A percentile compares a stretch with the other conserved stretches of the same genome.
These are phyloP conservation scores for Astraeus odoratus DNA, from an alignment of 768 basidiomycete genomes.

Conservation along the genomic window DNA sequence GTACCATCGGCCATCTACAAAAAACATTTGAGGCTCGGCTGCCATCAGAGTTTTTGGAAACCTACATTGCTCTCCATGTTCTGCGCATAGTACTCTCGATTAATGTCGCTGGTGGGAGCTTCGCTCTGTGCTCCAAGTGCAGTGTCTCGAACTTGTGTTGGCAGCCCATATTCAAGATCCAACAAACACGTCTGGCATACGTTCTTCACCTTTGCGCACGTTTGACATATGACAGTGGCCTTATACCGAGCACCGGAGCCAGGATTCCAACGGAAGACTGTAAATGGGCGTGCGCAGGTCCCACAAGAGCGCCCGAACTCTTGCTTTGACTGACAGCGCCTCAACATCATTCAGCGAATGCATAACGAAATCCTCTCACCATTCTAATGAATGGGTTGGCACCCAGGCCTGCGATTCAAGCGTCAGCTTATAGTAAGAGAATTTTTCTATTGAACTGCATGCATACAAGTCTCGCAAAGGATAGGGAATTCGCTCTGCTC, in stretches of 20 bases:
- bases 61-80: slow-evolving; percentile 80
- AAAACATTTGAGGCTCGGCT: not conserved
- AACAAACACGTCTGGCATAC: slow-evolving; percentile 97
- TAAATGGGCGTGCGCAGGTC: slow-evolving; percentile 94
- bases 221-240: slow-evolving; percentile 95
- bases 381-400: slow-evolving; percentile 91
- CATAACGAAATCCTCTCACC: slow-evolving; percentile 41
- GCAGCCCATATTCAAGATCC: slow-evolving; percentile 93
- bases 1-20: slow-evolving; percentile 58
- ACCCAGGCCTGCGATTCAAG: slow-evolving; percentile 56
- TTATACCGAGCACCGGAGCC: slow-evolving; percentile 91
- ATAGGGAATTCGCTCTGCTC: slow-evolving; percentile 92
- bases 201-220: slow-evolving; percentile 93
- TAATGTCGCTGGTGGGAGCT: slow-evolving; percentile 95
- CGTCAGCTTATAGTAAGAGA: slow-evolving; percentile 1
- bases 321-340: slow-evolving; percentile 75
- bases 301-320: slow-evolving; percentile 95
- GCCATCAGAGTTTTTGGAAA: not conserved
- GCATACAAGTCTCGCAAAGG: slow-evolving; percentile 85
- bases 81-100: slow-evolving; percentile 91
- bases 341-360: slow-evolving; percentile 1
- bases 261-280: slow-evolving; percentile 98
- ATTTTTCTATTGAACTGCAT: not conserved
- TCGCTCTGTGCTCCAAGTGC: slow-evolving; percentile 79
- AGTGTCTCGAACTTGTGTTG: slow-evolving; percentile 95